These are phyloP conservation scores for Curvularia verruculosa DNA, from an alignment of 2,329 filamentous ascomycete genomes.

Conservation along the genomic window DNA sequence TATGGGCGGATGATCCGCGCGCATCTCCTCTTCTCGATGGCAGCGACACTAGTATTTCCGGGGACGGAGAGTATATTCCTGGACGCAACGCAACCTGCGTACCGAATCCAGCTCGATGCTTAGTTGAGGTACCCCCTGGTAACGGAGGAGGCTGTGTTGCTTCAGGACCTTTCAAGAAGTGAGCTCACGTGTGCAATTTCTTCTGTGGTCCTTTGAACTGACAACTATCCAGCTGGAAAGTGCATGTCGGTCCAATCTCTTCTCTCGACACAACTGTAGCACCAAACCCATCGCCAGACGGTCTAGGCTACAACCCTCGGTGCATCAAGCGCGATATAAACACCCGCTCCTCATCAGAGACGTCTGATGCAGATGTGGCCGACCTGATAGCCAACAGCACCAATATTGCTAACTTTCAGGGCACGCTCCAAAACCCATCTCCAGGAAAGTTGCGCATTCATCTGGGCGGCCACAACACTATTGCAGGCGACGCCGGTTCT, in stretches of 20 bases:
- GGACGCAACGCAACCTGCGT: conserved; percentile 3
- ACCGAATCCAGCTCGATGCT: conserved; percentile 1
- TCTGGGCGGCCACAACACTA: conserved; percentile 52
- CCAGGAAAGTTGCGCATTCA: conserved; percentile 49
- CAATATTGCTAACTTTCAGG: conserved; percentile 47
- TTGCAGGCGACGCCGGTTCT: conserved; percentile 9
- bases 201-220: background rate
- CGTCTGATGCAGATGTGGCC: conserved; percentile 31
- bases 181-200: background rate
- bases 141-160: conserved; percentile 62
- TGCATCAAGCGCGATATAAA: conserved; percentile 49
- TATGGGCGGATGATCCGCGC: conserved; percentile 6
- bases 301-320: conserved; percentile 43
- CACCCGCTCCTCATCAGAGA: conserved; percentile 26
- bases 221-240: conserved; percentile 23
- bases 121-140: conserved; percentile 40
- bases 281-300: conserved; percentile 35
- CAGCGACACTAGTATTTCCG: conserved; percentile 10
- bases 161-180: conserved; percentile 58
- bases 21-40: conserved; percentile 9
- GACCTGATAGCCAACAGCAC: conserved; percentile 27
- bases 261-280: conserved; percentile 36
- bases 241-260: conserved; percentile 57
- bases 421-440: conserved; percentile 44
- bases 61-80: conserved; percentile 2